Base-by-base conservation (phyloP, 441 rosid genomes). In the Cnidoscolus chayamansa region DNA sequence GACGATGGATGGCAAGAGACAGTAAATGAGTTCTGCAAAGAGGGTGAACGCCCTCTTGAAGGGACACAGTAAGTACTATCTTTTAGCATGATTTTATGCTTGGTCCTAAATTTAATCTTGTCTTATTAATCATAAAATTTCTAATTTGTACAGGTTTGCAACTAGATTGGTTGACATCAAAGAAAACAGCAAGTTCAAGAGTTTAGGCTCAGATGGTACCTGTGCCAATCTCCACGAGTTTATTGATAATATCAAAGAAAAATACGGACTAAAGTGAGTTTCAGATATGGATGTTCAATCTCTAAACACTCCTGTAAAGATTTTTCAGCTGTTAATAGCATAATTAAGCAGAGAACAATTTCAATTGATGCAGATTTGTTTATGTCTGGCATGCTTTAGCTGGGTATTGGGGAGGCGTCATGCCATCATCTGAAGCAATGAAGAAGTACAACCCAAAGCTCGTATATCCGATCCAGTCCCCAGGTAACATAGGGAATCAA, bases 1-100 rank as follows among this genome's bases (percentile, higher is more conserved):
- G 93, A 91, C 71, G 94, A 91, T 81, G 94, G 97, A 58, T 91
- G 97, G 94, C 94, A 91, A 88, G 81, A 84, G 2, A 82, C 84
- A 1, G 51, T 51, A 37, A 86, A 87, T 72, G 87, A 83, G 69
- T 83, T 83, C 68, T 31, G 10, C 11, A 67, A 78, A 67, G 81
- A 81, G 0, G 80, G 87, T 13, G 78, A 83, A 45, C 71, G 73
- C 0, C 75, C 35, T 7, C 50, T 74, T 50, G 85, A 83, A 72
- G 87, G 85, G 68, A 78, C 70, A 63, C 84, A 83, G 88, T 85
- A 78, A 77, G 84, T 80, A 45, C 17, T 12, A 40, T 65, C 20
- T n/a, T 62, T 8, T 25, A 31, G 45, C 57, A 19, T 45, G 49
- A 61, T 67, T 25, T 37, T 10, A 40, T 56, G 32, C 45, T 8